Evolutionary conservation across 2,329 filamentous ascomycete genomes (phyloP).

Genomic region (Penicillium thymicola): DNA sequence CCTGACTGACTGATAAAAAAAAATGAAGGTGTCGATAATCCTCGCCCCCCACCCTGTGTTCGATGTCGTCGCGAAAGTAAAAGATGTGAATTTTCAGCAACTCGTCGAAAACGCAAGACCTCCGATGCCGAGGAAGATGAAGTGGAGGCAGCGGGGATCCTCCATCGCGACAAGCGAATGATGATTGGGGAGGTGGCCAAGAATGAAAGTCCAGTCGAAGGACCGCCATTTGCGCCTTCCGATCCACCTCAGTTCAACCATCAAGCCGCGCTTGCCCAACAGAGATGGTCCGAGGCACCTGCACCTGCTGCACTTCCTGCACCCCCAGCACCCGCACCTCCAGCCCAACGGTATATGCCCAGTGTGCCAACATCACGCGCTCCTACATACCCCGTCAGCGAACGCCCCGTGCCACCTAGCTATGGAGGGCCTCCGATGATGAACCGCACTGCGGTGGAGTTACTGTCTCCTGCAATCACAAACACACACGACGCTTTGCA

Average conservation of each 20-base stretch:
- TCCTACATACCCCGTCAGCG: conserved; percentile 25
- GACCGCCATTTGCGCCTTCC: conserved; percentile 26
- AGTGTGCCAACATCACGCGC: conserved; percentile 24
- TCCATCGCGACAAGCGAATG: conserved; percentile 51
- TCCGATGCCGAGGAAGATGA: conserved; percentile 47
- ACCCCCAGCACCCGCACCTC: conserved; percentile 18
- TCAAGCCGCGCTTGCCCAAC: conserved; percentile 21
- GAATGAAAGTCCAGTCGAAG: conserved; percentile 26
- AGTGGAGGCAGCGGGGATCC: conserved; percentile 38
- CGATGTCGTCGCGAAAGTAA: conserved; percentile 93
- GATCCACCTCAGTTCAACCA: conserved; percentile 27
- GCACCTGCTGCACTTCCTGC: conserved; percentile 11
- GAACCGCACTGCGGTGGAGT: conserved; percentile 58
- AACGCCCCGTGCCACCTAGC: conserved; percentile 22
- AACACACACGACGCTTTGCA: conserved; percentile 91
- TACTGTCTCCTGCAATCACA: conserved; percentile 69
- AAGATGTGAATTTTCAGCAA: conserved; percentile 95
- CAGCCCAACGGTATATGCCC: conserved; percentile 28
- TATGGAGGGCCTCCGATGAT: conserved; percentile 55
- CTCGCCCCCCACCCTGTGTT: conserved; percentile 88
- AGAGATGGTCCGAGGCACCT: conserved; percentile 32
- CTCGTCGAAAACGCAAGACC: conserved; percentile 83
- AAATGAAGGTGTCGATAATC: conserved; percentile 70
- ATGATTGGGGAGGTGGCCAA: conserved; percentile 46
- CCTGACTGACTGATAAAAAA: conserved; percentile 17